Evolutionary conservation across 2,329 filamentous ascomycete genomes (phyloP), one percentile per base, ranked within the genome.

Genomic region (Aspergillus quadrilineatus): DNA sequence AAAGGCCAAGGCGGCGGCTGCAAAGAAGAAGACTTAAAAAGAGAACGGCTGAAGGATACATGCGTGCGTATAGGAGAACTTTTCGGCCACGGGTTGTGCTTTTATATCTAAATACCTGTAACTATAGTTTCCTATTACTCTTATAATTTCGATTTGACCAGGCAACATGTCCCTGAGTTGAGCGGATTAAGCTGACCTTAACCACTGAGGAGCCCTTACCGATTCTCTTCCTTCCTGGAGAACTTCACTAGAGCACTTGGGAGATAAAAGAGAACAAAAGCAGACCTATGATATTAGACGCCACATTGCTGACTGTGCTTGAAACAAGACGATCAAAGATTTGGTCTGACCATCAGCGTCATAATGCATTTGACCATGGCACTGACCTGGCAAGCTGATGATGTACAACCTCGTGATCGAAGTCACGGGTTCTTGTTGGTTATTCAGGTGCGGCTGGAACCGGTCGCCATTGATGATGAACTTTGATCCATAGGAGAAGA

Each of bases 1-100:
- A 65, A 99, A 97, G 84, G 89, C 89, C 62, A 92, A 92, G 77
- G 88, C 89, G 56, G 88, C 89, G 56, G 88, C 89, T 17, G 73
- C 78, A 41, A 91, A 90, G 82, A 96, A 96, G 86, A 94, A 95
- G 87, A 85, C 87, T 59, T 90, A 53, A 48, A 42, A 42, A 22
- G 52, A 30, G 44, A 32, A 42, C 32, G 34, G 17, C 29, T 49
- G 50, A 6, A 28, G 41, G 34, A 39, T 39, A 53, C 49, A 42
- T 26, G 45, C 26, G 46, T 49, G 58, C 37, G 42, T 32, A 44
- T 42, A 41, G 37, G 36, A 22, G 34, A 50, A 50, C 34, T 60
- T 26, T 46, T 28, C 10, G 28, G 42, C 34, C 50, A 17, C 17
- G 17, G 17, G 17, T 17, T 17, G 17, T 34, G 37, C 14, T 44